These are phyloP conservation scores for Smallanthus sonchifolius DNA, from an alignment of 129 eudicot genomes.

Conservation along the genomic window DNA sequence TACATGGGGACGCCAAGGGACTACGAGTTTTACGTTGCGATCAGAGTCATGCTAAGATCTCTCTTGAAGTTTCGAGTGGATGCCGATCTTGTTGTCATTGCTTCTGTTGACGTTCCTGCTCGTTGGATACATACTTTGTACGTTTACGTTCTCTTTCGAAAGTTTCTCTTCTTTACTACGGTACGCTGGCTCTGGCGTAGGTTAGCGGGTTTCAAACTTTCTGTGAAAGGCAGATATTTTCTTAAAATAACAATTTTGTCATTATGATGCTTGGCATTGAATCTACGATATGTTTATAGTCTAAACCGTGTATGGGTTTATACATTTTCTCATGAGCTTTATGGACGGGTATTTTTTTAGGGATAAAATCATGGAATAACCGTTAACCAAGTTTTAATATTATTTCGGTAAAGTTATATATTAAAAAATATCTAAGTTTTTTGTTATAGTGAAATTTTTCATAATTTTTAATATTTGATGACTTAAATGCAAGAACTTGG, in stretches of 20 bases:
- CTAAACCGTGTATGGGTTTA: too few relatives aligned
- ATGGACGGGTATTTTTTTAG: not conserved
- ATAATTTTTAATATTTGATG: too few relatives aligned
- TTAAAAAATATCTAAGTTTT: too few relatives aligned
- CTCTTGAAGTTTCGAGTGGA: slow-evolving; percentile 44
- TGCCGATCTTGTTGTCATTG: slow-evolving; percentile 94
- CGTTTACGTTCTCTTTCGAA: slow-evolving; percentile 4
- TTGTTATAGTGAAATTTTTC: too few relatives aligned
- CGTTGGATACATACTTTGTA: slow-evolving; percentile 75
- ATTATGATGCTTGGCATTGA: not conserved
- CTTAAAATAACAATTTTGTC: not conserved
- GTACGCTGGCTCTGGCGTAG: not conserved
- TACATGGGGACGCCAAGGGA: slow-evolving; percentile 95
- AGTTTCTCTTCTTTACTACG: not conserved
- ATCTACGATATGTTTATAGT: not conserved
- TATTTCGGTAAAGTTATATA: too few relatives aligned
- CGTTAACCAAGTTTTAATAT: too few relatives aligned
- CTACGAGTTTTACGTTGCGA: slow-evolving; percentile 85
- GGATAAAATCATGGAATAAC: too few relatives aligned
- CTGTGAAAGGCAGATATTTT: not conserved
- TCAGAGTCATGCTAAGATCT: slow-evolving; percentile 77
- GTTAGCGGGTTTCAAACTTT: not conserved
- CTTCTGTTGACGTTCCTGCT: slow-evolving; percentile 79
- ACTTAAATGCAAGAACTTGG: too few relatives aligned
- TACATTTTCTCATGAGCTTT: not conserved